Evolutionary conservation across 1,139 yeast genomes (phyloP), one percentile per base, ranked within the genome.

Genomic region (Blastobotrys aristatus): DNA sequence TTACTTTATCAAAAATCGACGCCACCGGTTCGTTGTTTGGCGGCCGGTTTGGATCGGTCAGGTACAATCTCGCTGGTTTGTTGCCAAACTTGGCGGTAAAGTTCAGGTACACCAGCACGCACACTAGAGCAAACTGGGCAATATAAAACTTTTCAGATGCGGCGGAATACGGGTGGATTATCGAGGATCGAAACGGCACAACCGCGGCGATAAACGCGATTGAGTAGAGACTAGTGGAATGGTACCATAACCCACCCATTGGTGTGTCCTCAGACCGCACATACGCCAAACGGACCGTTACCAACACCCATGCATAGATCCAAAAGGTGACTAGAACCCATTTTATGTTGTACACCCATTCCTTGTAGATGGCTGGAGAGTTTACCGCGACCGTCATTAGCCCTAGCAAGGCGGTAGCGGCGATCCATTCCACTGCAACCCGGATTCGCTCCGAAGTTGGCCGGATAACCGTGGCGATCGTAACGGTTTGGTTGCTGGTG

Each of bases 1-100:
- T 72, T 49, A 81, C 64, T 49, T 81, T 74, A 4, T 79, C 66
- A 52, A 84, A 74, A 43, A 92, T 62, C 36, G 84, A 75, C 6
- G 89, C 69, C 10, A 73, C 69, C 24, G 80, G 78, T 67, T 92
- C 97, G 1, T 85, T 83, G 2, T 96, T 86, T 7, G 97, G 94
- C 4, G 57, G 64, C 14, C 72, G 64, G 52, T 74, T 76, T 3
- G 59, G 57, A 3, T 59, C 56, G 7, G 63, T 45, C 18, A 63
- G 53, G 69, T 73, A 60, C 46, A 69, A 53, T 43, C 67, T 46
- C 37, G 66, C 69, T 6, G 72, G 66, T 22, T 63, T 62, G 50
- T 73, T 74, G 24, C 89, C 89, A 39, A 81, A 71, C 26, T 74
- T 76, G 2, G 92, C 79, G n/a, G 85, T 74, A 53, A 82, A 74